Conservation (phyloP, 2,329 filamentous ascomycete genomes). For the Colletotrichum orbiculare region DNA sequence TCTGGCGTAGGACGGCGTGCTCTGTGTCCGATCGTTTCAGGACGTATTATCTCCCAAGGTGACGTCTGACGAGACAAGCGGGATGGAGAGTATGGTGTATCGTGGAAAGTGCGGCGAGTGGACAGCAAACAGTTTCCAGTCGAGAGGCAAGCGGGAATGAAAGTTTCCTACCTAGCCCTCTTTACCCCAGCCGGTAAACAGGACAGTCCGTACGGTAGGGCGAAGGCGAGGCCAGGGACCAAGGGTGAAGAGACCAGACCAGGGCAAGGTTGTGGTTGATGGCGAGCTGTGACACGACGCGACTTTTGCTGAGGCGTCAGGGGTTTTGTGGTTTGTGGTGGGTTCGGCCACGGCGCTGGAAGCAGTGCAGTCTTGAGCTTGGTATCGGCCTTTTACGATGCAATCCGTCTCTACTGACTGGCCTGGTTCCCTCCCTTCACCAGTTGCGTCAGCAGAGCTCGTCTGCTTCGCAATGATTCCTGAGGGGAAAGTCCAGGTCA, state of each 20-base stretch:
- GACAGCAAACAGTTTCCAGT: slow-evolving; percentile 14
- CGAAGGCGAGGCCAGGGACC: slow-evolving; percentile 21
- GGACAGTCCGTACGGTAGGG: slow-evolving; percentile 23
- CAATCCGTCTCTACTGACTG: slow-evolving; percentile 6
- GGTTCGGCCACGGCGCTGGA: slow-evolving; percentile 26
- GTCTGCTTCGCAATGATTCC: neutral
- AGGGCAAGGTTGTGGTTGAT: slow-evolving; percentile 12
- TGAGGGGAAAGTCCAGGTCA: too few species aligned
- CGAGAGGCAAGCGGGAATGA: slow-evolving; percentile 18
- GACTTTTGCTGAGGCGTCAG: slow-evolving; percentile 29
- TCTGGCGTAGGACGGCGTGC: slow-evolving; percentile 13
- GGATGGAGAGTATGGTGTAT: neutral
- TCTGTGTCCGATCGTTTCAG: slow-evolving; percentile 21
- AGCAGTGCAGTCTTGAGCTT: slow-evolving; percentile 14
- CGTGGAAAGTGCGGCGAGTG: slow-evolving; percentile 5
- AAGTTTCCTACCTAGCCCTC: slow-evolving; percentile 29
- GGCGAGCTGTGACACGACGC: slow-evolving; percentile 30
- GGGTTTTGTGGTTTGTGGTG: slow-evolving; percentile 19
- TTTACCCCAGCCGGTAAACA: slow-evolving; percentile 23
- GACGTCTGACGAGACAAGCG: slow-evolving; percentile 1
- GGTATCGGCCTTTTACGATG: neutral
- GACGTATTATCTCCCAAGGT: slow-evolving; percentile 16
- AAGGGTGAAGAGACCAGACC: slow-evolving; percentile 8
- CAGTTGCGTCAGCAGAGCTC: slow-evolving; percentile 12
- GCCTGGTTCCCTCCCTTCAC: slow-evolving; percentile 15